phyloP scores from a whole-genome alignment of 2,329 filamentous ascomycete genomes.

The Biscogniauxia sp. region DNA sequence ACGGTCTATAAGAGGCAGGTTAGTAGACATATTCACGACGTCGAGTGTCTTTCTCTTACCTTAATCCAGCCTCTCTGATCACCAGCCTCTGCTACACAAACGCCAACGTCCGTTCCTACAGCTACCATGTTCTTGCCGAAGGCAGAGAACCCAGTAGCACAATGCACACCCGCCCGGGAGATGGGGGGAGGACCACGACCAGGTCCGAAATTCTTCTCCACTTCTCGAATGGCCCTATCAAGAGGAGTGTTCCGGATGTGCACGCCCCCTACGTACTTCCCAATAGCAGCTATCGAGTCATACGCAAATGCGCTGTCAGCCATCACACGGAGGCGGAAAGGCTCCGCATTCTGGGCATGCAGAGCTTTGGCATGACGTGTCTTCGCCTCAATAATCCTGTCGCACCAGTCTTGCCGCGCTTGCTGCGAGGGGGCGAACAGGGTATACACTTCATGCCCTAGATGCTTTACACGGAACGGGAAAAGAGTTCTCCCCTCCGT shows the following conservation, averaged over 20 bases:
- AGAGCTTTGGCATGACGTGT: slow-evolving; percentile 87
- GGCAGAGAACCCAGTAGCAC: slow-evolving; percentile 83
- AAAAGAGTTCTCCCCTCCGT: slow-evolving; percentile 82
- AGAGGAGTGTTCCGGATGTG: slow-evolving; percentile 88
- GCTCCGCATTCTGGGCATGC: slow-evolving; percentile 90
- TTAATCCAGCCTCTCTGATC: slow-evolving; percentile 90
- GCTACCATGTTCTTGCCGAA: slow-evolving; percentile 85
- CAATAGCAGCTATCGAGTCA: slow-evolving; percentile 58
- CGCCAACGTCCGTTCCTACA: slow-evolving; percentile 91
- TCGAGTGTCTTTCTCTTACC: slow-evolving; percentile 50
- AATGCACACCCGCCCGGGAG: slow-evolving; percentile 85
- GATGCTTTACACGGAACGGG: slow-evolving; percentile 92
- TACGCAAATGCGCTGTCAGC: slow-evolving; percentile 90
- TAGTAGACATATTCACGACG: slow-evolving; percentile 1
- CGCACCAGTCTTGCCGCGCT: slow-evolving; percentile 83
- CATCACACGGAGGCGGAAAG: slow-evolving; percentile 87
- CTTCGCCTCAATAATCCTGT: slow-evolving; percentile 92
- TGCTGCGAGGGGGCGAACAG: slow-evolving; percentile 77
- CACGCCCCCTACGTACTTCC: slow-evolving; percentile 60
- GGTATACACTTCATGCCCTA: slow-evolving; percentile 90
- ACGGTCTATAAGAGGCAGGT: slow-evolving; percentile 59
- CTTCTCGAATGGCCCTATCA: slow-evolving; percentile 83
- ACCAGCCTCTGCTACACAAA: slow-evolving; percentile 83
- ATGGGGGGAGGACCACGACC: slow-evolving; percentile 71
- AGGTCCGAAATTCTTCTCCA: slow-evolving; percentile 74